phyloP scores from a whole-genome alignment of 2,329 filamentous ascomycete genomes.

The Byssochlamys sp. region DNA sequence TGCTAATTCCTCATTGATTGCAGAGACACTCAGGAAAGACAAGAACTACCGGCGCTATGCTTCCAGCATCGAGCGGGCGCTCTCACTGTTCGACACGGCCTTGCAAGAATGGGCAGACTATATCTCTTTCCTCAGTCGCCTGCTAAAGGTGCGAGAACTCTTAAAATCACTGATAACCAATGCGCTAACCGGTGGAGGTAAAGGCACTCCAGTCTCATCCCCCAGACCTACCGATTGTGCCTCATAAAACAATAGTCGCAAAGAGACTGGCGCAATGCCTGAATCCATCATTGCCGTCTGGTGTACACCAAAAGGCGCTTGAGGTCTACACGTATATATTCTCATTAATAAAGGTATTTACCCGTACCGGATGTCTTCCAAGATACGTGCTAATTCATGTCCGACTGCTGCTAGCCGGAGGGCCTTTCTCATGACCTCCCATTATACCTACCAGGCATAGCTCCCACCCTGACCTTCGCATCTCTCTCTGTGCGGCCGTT shows the following conservation, averaged over 20 bases:
- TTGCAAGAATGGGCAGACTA: conserved; percentile 99
- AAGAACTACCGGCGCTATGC: conserved; percentile 79
- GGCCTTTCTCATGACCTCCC: conserved; percentile 71
- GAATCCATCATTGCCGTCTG: conserved; percentile 83
- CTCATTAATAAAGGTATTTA: conserved; percentile 61
- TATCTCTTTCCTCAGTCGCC: conserved; percentile 84
- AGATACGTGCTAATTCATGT: conserved; percentile 6
- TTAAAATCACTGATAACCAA: background rate
- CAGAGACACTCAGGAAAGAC: conserved; percentile 44
- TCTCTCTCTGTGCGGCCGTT: conserved; percentile 80
- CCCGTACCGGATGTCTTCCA: background rate
- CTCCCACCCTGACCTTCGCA: conserved; percentile 83
- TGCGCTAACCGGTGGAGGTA: background rate
- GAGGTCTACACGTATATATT: conserved; percentile 92
- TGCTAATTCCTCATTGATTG: background rate
- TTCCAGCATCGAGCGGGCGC: conserved; percentile 71
- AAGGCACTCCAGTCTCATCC: conserved; percentile 83
- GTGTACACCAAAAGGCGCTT: conserved; percentile 92
- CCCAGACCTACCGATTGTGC: conserved; percentile 59
- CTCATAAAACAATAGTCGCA: conserved; percentile 71
- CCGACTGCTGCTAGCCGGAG: conserved; percentile 43
- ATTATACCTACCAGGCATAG: conserved; percentile 80
- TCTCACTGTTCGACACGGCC: conserved; percentile 82
- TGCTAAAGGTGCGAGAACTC: conserved; percentile 61
- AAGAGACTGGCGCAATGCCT: conserved; percentile 91